phyloP scores from a whole-genome alignment of 768 basidiomycete genomes.

The Lactifluus volemus region DNA sequence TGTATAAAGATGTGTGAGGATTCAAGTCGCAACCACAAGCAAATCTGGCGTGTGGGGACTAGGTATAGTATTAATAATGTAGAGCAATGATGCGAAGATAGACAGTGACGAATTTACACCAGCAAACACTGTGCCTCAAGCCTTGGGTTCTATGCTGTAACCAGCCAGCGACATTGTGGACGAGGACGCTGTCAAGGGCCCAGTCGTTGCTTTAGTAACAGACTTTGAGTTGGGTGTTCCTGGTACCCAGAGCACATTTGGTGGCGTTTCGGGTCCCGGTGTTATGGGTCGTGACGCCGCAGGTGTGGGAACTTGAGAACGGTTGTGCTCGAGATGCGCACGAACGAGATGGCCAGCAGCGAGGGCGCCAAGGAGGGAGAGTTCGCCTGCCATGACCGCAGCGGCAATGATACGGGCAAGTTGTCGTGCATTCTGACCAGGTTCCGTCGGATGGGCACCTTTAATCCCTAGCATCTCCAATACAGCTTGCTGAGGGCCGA shows the following conservation, averaged over 20 bases:
- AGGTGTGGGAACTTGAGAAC: constrained; percentile 76
- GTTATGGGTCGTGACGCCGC: constrained; percentile 48
- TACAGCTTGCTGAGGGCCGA: constrained; percentile 82
- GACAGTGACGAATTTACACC: not conserved
- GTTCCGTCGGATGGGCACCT: constrained; percentile 79
- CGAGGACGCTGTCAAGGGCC: constrained; percentile 14
- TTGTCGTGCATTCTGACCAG: constrained; percentile 83
- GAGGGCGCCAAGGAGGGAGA: constrained; percentile 84
- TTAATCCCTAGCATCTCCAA: constrained; percentile 90
- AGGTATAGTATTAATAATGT: constrained; percentile 15
- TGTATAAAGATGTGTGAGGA: not conserved
- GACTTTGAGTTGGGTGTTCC: constrained; percentile 11
- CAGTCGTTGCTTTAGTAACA: constrained; percentile 8
- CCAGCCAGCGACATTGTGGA: constrained; percentile 17
- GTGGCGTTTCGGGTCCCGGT: constrained; percentile 34
- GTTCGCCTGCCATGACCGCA: constrained; percentile 95
- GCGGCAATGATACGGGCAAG: constrained; percentile 88
- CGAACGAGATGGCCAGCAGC: constrained; percentile 93
- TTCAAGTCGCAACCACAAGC: not conserved
- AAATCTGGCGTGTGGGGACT: not conserved
- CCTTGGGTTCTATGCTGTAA: constrained; percentile 18
- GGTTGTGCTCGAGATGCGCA: constrained; percentile 89
- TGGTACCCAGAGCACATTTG: constrained; percentile 18
- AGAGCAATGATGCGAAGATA: not conserved
- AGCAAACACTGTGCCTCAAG: not conserved